Evolutionary conservation across 2,329 filamentous ascomycete species (phyloP), one percentile per base, ranked within the genome.

Genomic region (Neonectria neomacrospora): DNA sequence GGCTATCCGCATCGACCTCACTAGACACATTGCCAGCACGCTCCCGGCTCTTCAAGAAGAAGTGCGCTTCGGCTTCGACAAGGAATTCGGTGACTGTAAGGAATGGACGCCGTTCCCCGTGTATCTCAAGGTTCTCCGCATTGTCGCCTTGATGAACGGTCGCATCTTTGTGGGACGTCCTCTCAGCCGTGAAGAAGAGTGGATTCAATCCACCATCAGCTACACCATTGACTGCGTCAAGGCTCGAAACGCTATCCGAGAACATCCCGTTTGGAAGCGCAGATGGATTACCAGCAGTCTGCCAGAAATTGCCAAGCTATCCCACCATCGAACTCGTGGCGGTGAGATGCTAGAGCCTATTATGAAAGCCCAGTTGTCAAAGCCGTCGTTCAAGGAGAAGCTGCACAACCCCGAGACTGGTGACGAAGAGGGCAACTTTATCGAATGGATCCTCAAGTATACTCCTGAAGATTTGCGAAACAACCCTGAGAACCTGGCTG

Each of bases 1-100:
- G 58, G 58, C 58, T 28, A 61, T 61, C 12, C 58, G 58, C 39
- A 61, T 61, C n/a, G 58, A 61, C 39, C 58, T 61, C 26, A 61
- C 58, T 16, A 26, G 58, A 16, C 58, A 61, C 58, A 61, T 61
- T 45, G 45, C 52, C 20, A 61, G 45, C 58, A 61, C 52, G 18
- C 44, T 61, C n/a, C 58, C 58, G 4, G 58, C 48, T 22, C 53
- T 61, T 22, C 58, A 61, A 47, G 58, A 61, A n/a, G 58, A 61
- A 45, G 53, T 56, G 9, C 52, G 58, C 5, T 61, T 28, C 39
- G 52, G 44, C 3, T 61, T 61, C 14, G 58, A 61, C 58, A 61
- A 61, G 58, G 58, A 61, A 18, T 34, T 61, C 12, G 52, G 58
- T 26, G 58, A 56, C 22, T 61, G 58, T 52, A 61, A 61, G 58